Percentiles rank a stretch among this genome's conserved stretches.
Conservation (phyloP, 140 eudicot genomes). For the Stevia rebaudiana region DNA sequence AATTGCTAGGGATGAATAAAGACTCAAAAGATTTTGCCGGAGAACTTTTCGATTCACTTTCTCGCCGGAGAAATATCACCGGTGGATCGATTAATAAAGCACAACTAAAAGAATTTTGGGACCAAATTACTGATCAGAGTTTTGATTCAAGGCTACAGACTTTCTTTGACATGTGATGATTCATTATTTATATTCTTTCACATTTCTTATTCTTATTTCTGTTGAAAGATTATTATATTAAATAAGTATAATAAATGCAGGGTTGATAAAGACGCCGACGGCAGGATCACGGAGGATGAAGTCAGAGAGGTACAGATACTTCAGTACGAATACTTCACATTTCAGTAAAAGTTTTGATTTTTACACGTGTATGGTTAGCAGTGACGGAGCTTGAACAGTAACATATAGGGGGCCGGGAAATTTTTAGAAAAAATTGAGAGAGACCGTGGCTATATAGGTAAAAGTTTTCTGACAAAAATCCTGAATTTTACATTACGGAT, state of each 20-base stretch:
- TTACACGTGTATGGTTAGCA: no score
- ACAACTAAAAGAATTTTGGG: slow-evolving; percentile 64
- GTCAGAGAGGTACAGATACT: slow-evolving; percentile 40
- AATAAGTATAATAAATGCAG: slow-evolving; percentile 19
- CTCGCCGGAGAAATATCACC: slow-evolving; percentile 40
- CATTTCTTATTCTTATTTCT: neutral
- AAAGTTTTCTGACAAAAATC: no score
- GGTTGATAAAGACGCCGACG: slow-evolving; percentile 66
- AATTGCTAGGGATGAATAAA: slow-evolving; percentile 56
- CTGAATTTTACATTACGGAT: no score
- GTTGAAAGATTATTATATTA: neutral
- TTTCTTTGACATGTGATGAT: slow-evolving; percentile 70
- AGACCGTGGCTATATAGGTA: no score
- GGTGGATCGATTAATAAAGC: slow-evolving; percentile 46
- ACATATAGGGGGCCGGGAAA: no score
- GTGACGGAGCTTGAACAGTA: no score
- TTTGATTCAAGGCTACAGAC: slow-evolving; percentile 75
- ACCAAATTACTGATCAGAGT: slow-evolving; percentile 62
- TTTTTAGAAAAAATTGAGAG: no score
- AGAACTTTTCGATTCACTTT: slow-evolving; percentile 71
- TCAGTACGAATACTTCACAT: no score
- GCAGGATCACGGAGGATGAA: slow-evolving; percentile 57
- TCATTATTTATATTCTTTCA: neutral
- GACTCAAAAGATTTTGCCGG: slow-evolving; percentile 72
- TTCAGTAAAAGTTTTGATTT: no score